phyloP scores from a whole-genome alignment of 352 stramenopile species.

The Phytophthora melonis region DNA sequence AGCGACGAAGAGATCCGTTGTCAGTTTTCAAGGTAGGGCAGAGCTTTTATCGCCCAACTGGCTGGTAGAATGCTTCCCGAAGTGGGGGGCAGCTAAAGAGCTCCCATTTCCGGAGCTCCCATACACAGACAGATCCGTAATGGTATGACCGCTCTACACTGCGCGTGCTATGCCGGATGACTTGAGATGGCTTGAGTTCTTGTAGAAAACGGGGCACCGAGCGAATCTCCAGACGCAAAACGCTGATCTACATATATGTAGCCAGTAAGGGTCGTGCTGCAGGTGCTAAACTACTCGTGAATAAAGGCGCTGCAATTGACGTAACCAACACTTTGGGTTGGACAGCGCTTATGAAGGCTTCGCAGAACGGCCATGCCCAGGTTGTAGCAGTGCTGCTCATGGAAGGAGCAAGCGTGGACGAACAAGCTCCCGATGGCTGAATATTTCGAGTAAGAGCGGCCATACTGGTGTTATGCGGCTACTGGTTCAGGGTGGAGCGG shows the following conservation, averaged over 20 bases:
- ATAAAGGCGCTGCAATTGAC: background rate
- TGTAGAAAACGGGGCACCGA: background rate
- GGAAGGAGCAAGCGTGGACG: slow-evolving; percentile 8
- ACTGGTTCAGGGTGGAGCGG: slow-evolving; percentile 19
- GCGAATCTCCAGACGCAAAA: background rate
- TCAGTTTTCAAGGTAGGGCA: too few relatives aligned
- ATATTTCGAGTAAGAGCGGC: slow-evolving; percentile 3
- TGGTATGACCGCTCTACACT: background rate
- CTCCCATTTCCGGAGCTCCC: too few relatives aligned
- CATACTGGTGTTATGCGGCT: background rate
- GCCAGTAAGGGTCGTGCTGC: background rate
- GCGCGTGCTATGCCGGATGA: background rate
- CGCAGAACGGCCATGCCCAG: background rate
- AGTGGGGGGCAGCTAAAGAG: too few relatives aligned
- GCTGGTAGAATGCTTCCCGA: too few relatives aligned
- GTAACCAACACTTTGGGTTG: background rate
- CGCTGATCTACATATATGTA: background rate
- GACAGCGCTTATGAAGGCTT: background rate
- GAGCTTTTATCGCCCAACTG: too few relatives aligned
- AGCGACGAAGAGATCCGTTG: too few relatives aligned
- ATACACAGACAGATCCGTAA: too few relatives aligned
- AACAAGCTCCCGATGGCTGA: slow-evolving; percentile 2
- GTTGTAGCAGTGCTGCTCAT: slow-evolving; percentile 9
- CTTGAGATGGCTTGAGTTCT: background rate
- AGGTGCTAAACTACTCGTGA: background rate